Conservation (phyloP, 1,139 yeast species). For the Suhomyces ambrosiae region DNA sequence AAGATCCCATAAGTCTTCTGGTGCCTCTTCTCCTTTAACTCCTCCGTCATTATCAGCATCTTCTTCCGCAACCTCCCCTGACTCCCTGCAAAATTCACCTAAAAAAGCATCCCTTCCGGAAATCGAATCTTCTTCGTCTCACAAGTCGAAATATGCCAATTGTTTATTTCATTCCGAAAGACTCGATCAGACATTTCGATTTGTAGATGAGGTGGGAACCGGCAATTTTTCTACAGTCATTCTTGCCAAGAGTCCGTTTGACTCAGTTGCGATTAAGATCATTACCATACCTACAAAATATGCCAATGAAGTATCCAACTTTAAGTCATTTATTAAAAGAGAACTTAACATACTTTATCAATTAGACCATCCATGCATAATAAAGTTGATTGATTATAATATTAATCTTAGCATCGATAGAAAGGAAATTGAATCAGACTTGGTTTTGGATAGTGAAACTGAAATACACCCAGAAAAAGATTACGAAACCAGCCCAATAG, state of each 20-base stretch:
- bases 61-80: slow-evolving; percentile 15
- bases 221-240: slow-evolving; percentile 66
- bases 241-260: slow-evolving; percentile 32
- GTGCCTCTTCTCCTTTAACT: slow-evolving; percentile 10
- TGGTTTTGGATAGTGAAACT: slow-evolving; percentile 12
- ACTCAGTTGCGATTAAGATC: slow-evolving; percentile 44
- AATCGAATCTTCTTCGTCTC: slow-evolving; percentile 1
- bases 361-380: slow-evolving; percentile 46
- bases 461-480: slow-evolving; percentile 13
- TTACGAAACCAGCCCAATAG: slow-evolving; percentile 6
- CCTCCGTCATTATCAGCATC: slow-evolving; percentile 15
- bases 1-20: slow-evolving; percentile 7
- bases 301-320: slow-evolving; percentile 32
- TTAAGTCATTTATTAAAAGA: slow-evolving; percentile 71
- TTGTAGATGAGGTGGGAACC: slow-evolving; percentile 45
- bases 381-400: slow-evolving; percentile 37
- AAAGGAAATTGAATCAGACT: slow-evolving; percentile 23
- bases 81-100: slow-evolving; percentile 7
- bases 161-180: slow-evolving; percentile 18
- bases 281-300: slow-evolving; percentile 37
- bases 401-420: slow-evolving; percentile 25
- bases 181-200: slow-evolving; percentile 22
- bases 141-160: slow-evolving; percentile 14
- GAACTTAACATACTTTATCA: slow-evolving; percentile 68
- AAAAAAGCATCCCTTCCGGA: background rate